Base-by-base conservation (phyloP, 176 grass and related monocot species). In the Oryza meridionalis region DNA sequence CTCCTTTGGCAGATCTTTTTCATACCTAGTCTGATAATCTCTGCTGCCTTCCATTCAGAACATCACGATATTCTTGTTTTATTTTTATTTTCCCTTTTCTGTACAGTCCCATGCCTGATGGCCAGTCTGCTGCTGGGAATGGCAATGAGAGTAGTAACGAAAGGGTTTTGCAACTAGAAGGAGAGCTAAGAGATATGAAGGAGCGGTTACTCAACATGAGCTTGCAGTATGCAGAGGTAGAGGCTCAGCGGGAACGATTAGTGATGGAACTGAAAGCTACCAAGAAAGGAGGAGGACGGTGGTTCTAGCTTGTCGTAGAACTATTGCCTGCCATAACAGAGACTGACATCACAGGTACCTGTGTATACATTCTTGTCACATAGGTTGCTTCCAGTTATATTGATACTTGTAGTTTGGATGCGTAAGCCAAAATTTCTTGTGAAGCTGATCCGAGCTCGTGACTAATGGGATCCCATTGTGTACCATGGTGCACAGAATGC, bases 211-310 rank as follows among this genome's bases (percentile, higher is more conserved):
- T 92, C 49, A 92, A 89, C 66, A 97, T 94, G 92, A 97, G 94
- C 67, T 89, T 97, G 75, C 88, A 92, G 77, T 97, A 97, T 72
- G 94, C 94, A 45, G 87, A 97, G 75, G 94, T 97, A 37, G 94
- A 97, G 75, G 92, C 94, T 55, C 86, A 97, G 78, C 86, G 94
- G 24, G 94, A 97, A 44, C 86, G 83, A n/a, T 88, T 97, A 65
- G 90, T 97, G 42, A 90, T 90, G 92, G 91, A 97, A 84, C 88
- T 97, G 67, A 97, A 97, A 86, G 70, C 88, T 77, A 62, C 75
- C 37, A 94, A 97, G 83, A 83, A 90, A 72, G 93, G 90, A 24
- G 77, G 71, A 24, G 77, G 71, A 2, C 79, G 90, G 53, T 97
- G 95, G 95, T 97, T 97, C 82, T 90, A 91, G 31, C 70, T 16